These are phyloP conservation scores for Vanrija pseudolonga DNA, from an alignment of 1,284 basidiomycete species.

Conservation along the genomic window DNA sequence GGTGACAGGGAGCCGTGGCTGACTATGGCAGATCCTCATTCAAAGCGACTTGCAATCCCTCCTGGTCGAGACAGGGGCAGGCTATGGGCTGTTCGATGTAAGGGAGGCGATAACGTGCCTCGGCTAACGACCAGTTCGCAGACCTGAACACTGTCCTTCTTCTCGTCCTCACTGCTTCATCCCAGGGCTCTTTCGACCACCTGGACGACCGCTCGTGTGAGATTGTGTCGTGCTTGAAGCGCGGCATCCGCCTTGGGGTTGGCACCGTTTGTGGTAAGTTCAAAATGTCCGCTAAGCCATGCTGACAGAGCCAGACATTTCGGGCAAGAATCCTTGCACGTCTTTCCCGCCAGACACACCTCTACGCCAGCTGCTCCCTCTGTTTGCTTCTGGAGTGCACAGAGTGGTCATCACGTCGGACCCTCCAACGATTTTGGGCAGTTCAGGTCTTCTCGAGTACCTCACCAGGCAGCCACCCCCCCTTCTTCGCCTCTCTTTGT, in stretches of 20 bases:
- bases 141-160: constrained; percentile 40
- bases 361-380: constrained; percentile 24
- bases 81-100: constrained; percentile 37
- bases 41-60: constrained; percentile 18
- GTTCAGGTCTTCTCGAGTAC: constrained; percentile 25
- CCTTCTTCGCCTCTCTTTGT: constrained; percentile 19
- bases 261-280: constrained; percentile 30
- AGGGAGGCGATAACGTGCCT: not conserved
- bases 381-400: constrained; percentile 38
- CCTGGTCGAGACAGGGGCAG: constrained; percentile 20
- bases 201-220: constrained; percentile 20
- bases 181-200: not conserved
- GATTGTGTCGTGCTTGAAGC: constrained; percentile 15
- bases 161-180: constrained; percentile 29
- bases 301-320: constrained; percentile 25
- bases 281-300: too few relatives aligned
- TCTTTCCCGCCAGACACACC: constrained; percentile 18
- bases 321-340: constrained; percentile 37
- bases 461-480: constrained; percentile 24
- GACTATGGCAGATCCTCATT: constrained; percentile 20
- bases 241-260: constrained; percentile 22
- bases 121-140: constrained; percentile 25
- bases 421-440: constrained; percentile 23
- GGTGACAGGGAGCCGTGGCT: not conserved
- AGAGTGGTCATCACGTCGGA: constrained; percentile 23